A percentile compares a stretch with the other conserved stretches of the same genome.
Evolutionary conservation across 176 grass and related monocot species (phyloP).

Genomic region (Zea luxurians): DNA sequence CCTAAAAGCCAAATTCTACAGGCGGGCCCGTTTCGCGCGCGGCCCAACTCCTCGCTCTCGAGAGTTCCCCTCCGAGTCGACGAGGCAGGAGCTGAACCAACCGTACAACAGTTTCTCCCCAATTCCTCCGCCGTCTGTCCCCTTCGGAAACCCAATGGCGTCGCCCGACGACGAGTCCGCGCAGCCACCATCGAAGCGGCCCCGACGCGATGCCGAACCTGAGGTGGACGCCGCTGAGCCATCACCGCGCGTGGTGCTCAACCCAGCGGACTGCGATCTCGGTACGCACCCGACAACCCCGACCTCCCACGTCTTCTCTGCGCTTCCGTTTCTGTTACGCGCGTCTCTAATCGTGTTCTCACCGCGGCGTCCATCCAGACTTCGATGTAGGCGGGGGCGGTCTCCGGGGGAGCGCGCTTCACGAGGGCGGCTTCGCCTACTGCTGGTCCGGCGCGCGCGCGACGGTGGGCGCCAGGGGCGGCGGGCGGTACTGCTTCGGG

Average conservation of each 20-base stretch:
- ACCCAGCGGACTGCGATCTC: conserved; percentile 65
- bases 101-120: background rate
- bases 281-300: conserved; percentile 27
- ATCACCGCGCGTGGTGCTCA: conserved; percentile 43
- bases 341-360: background rate
- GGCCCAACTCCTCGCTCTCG: background rate
- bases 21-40: background rate
- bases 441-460: conserved; percentile 76
- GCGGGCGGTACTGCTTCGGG: conserved; percentile 69
- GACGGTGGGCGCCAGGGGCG: conserved; percentile 40
- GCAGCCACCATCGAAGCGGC: conserved; percentile 25
- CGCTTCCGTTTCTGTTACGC: background rate
- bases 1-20: background rate
- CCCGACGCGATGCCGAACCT: background rate
- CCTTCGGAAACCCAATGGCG: conserved; percentile 36
- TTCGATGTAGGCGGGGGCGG: conserved; percentile 54
- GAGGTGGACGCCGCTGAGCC: background rate
- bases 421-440: conserved; percentile 65
- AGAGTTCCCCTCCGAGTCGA: background rate
- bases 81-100: background rate
- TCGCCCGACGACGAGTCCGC: conserved; percentile 17
- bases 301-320: background rate
- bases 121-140: background rate
- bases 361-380: conserved; percentile 23
- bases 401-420: conserved; percentile 43